Percentiles rank a stretch among this genome's conserved stretches.
Evolutionary conservation across 129 eudicot genomes (phyloP).

Genomic region (Lactuca sativa): DNA sequence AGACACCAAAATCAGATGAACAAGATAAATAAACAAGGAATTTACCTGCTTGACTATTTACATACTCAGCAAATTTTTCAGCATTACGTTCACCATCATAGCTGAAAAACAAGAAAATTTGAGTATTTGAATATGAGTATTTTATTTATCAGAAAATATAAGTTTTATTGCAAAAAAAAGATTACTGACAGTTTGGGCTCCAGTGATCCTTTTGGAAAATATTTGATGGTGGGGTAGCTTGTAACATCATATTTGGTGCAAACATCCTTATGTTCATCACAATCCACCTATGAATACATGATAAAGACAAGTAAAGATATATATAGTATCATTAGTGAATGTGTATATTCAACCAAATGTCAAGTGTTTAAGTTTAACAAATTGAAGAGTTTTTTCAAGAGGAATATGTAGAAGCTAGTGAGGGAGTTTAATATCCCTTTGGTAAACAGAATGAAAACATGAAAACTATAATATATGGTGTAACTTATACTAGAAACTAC

Average conservation of each 20-base stretch:
- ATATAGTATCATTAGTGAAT: neutral
- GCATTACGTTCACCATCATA: conserved; percentile 78
- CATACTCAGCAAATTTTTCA: conserved; percentile 63
- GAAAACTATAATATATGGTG: too few relatives aligned
- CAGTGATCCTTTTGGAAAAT: conserved; percentile 91
- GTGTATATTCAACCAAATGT: neutral
- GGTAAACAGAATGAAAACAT: too few relatives aligned
- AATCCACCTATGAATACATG: conserved; percentile 60
- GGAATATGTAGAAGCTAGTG: too few relatives aligned
- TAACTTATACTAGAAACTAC: conserved; percentile 28
- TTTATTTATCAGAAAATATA: neutral
- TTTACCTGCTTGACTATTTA: conserved; percentile 75
- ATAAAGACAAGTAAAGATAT: neutral
- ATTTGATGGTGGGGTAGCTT: conserved; percentile 80
- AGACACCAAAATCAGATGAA: neutral
- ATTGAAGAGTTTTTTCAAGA: too few relatives aligned
- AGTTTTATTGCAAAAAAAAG: neutral
- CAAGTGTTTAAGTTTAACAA: too few relatives aligned
- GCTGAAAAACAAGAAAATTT: conserved; percentile 36
- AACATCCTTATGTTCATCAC: conserved; percentile 80
- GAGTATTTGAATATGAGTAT: neutral
- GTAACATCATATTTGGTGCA: conserved; percentile 75
- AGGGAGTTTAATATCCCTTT: too few relatives aligned
- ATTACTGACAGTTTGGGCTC: conserved; percentile 72
- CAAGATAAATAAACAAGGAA: neutral